phyloP scores from a whole-genome alignment of 2,329 filamentous ascomycete species.

The Coleophoma cylindrospora region DNA sequence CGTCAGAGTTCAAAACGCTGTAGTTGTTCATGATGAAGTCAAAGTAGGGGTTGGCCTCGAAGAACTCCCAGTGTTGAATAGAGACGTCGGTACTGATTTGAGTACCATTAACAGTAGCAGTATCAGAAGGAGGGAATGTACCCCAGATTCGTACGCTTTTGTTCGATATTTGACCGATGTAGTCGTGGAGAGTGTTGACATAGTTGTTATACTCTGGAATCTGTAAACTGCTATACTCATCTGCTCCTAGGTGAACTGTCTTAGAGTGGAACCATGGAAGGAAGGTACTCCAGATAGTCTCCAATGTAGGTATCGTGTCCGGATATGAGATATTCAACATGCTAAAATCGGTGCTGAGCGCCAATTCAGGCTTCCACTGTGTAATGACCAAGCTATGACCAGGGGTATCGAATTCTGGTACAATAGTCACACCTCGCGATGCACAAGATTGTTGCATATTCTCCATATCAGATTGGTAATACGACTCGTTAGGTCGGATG shows the following conservation, averaged over 20 bases:
- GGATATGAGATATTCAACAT: constrained; percentile 51
- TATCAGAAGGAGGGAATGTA: constrained; percentile 41
- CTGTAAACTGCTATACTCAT: constrained; percentile 44
- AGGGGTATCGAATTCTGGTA: constrained; percentile 56
- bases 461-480: constrained; percentile 44
- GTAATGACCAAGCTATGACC: constrained; percentile 51
- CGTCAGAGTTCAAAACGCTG: constrained; percentile 47
- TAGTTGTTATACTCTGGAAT: constrained; percentile 45
- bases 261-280: constrained; percentile 51
- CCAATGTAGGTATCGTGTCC: constrained; percentile 45
- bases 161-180: constrained; percentile 31
- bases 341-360: constrained; percentile 38
- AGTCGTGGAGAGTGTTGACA: constrained; percentile 45
- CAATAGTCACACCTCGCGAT: constrained; percentile 48
- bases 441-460: constrained; percentile 47
- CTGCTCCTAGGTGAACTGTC: constrained; percentile 49
- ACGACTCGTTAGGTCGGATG: constrained; percentile 47
- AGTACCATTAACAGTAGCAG: constrained; percentile 19
- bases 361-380: constrained; percentile 54
- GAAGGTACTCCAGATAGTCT: constrained; percentile 47
- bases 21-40: constrained; percentile 35
- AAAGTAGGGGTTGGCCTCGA: constrained; percentile 41
- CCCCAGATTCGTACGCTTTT: constrained; percentile 52
- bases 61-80: constrained; percentile 52
- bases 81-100: constrained; percentile 40